These are phyloP conservation scores for Penicillium sp. DNA, from an alignment of 2,329 filamentous ascomycete species.

Conservation along the genomic window DNA sequence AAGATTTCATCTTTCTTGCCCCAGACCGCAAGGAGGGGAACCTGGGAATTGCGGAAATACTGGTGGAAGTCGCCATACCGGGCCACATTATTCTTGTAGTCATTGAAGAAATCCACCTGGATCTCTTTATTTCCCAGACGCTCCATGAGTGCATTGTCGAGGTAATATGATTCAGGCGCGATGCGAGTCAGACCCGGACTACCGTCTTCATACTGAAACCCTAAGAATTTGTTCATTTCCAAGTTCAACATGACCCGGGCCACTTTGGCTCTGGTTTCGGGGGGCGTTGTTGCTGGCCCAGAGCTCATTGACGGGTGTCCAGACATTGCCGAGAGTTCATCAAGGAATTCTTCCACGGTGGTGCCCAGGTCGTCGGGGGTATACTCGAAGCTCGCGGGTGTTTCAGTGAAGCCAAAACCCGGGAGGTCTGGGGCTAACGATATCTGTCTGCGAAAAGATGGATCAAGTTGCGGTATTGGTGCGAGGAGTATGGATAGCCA, in stretches of 20 bases:
- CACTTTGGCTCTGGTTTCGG: slow-evolving; percentile 39
- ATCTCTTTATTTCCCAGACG: slow-evolving; percentile 51
- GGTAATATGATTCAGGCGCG: slow-evolving; percentile 47
- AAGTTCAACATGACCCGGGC: slow-evolving; percentile 36
- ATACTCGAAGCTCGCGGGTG: slow-evolving; percentile 50
- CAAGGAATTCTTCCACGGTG: slow-evolving; percentile 51
- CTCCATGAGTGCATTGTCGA: slow-evolving; percentile 55
- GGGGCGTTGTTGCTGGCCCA: slow-evolving; percentile 44
- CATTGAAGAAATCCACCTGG: slow-evolving; percentile 57
- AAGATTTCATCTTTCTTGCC: slow-evolving; percentile 55
- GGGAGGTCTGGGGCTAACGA: slow-evolving; percentile 59
- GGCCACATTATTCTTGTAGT: slow-evolving; percentile 55
- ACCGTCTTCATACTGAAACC: slow-evolving; percentile 48
- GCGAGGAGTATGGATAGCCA: slow-evolving; percentile 48
- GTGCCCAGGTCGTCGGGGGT: slow-evolving; percentile 54
- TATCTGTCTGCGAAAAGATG: slow-evolving; percentile 44
- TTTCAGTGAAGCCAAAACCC: slow-evolving; percentile 58
- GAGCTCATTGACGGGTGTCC: slow-evolving; percentile 48
- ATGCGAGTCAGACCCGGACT: slow-evolving; percentile 35
- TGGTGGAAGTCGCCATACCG: slow-evolving; percentile 57
- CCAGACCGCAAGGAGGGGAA: slow-evolving; percentile 59
- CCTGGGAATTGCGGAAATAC: slow-evolving; percentile 51
- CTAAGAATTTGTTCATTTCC: slow-evolving; percentile 43
- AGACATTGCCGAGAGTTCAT: slow-evolving; percentile 50
- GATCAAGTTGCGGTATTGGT: slow-evolving; percentile 48